Evolutionary conservation across 495 filamentous ascomycete species (phyloP), one percentile per base, ranked within the genome.

Genomic region (Platismatia glauca): DNA sequence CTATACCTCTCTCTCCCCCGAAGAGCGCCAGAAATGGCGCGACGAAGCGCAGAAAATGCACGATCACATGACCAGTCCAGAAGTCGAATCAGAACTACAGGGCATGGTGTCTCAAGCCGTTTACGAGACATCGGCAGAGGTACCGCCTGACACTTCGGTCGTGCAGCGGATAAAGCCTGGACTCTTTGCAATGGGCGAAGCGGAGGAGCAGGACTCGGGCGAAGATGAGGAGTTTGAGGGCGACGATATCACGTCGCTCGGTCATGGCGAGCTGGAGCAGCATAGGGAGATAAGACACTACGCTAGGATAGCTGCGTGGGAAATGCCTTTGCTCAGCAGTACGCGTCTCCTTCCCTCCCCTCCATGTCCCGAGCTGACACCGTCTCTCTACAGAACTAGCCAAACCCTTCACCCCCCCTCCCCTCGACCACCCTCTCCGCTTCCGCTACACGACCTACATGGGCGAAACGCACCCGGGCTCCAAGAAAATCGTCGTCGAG

Each of bases 401-500:
- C 57, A 88, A 87, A 73, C 85, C 89, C 39, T 97, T 96, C 75
- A 76, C 78, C 39, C 87, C 86, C 6, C 89, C 91, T 16, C 72
- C 83, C 55, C 72, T 75, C 55, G 78, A 86, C 55, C 79, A 88
- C 66, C 77, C 82, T 9, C 82, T 98, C 57, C 87, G 94, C 65
- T 98, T 97, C 81, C 86, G 94, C 69, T 96, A 96, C 76, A 97
- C 95, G n/a, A 89, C 86, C 55, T 97, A 97, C 74, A 84, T 97
- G 82, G 95, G 95, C 65, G 94, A 98, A 74, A 73, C 85, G 58
- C 95, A 97, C 74, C 92, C 95, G 0, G 90, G 91, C 16, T 87
- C 91, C 71, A 82, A 84, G 59, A 98, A 98, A 77, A 90, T 98
- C 34, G 92, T 97, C 8, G 82, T 97, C 34, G 90, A 96, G 72